Percentiles rank a stretch among this genome's conserved stretches.
phyloP scores from a whole-genome alignment of 352 stramenopile genomes.

The Globisporangium radiosum region DNA sequence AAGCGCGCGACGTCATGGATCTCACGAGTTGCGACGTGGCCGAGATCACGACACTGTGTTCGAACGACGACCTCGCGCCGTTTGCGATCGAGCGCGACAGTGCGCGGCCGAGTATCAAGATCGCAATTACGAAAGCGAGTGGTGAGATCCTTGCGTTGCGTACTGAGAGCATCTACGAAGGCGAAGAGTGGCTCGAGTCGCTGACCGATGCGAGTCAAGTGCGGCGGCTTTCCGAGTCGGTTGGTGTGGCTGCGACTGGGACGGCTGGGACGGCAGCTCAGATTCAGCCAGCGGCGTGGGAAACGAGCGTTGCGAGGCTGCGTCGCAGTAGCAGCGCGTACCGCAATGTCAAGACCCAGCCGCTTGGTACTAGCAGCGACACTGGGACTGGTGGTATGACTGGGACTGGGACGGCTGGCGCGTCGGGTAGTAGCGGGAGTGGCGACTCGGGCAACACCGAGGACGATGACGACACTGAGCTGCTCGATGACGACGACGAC shows the following conservation, averaged over 20 bases:
- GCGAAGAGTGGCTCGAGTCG: conserved; percentile 75
- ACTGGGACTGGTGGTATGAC: not conserved
- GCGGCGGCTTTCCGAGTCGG: conserved; percentile 7
- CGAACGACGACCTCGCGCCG: conserved; percentile 37
- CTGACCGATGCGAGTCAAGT: conserved; percentile 66
- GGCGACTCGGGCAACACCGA: conserved; percentile 2
- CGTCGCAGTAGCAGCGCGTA: conserved; percentile 15
- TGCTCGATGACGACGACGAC: conserved; percentile 16
- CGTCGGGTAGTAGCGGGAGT: too few species aligned
- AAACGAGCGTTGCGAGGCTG: conserved; percentile 29
- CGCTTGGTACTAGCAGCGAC: not conserved
- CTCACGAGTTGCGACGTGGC: conserved; percentile 60
- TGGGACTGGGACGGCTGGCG: not conserved
- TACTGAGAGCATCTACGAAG: conserved; percentile 78
- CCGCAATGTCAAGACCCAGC: not conserved
- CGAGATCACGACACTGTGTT: conserved; percentile 55
- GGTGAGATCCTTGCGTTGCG: conserved; percentile 62
- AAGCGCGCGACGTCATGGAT: conserved; percentile 67
- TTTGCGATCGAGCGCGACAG: conserved; percentile 51
- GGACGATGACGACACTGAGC: conserved; percentile 15
- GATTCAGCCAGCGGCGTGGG: conserved; percentile 21
- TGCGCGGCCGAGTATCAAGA: conserved; percentile 47
- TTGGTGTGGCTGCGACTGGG: not conserved
- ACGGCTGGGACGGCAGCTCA: not conserved
- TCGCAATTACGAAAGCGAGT: conserved; percentile 63